phyloP scores from a whole-genome alignment of 2,329 filamentous ascomycete genomes.

The Periconia macrospinosa region DNA sequence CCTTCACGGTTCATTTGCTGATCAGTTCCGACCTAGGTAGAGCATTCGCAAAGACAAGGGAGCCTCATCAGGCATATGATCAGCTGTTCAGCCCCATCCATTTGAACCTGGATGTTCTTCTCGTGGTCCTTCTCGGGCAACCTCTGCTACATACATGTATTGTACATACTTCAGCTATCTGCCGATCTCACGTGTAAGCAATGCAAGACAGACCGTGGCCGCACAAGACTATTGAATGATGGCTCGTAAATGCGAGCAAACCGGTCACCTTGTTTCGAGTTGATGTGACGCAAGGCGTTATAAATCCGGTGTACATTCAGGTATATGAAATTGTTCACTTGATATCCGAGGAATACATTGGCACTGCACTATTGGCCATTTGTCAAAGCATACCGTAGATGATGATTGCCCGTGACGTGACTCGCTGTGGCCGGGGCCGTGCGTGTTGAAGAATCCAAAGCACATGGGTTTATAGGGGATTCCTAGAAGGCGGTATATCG shows the following conservation, averaged over 20 bases:
- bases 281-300: not conserved
- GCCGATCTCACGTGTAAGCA: not conserved
- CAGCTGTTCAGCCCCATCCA: no score
- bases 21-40: no score
- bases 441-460: not conserved
- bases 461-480: not conserved
- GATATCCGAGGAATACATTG: not conserved
- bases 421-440: not conserved
- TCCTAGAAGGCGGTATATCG: not conserved
- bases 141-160: no score
- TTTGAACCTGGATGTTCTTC: no score
- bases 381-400: not conserved
- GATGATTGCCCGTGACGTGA: not conserved
- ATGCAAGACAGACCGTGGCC: not conserved
- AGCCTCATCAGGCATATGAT: no score
- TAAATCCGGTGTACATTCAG: not conserved
- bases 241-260: not conserved
- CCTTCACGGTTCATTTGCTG: no score
- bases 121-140: no score
- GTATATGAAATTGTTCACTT: not conserved
- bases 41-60: no score
- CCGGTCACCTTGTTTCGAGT: not conserved
- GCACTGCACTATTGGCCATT: not conserved
- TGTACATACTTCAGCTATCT: not conserved
- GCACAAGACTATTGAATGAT: not conserved